These are phyloP conservation scores for Skeletonema potamos DNA, from an alignment of 108 stramenopile genomes.

Conservation along the genomic window DNA sequence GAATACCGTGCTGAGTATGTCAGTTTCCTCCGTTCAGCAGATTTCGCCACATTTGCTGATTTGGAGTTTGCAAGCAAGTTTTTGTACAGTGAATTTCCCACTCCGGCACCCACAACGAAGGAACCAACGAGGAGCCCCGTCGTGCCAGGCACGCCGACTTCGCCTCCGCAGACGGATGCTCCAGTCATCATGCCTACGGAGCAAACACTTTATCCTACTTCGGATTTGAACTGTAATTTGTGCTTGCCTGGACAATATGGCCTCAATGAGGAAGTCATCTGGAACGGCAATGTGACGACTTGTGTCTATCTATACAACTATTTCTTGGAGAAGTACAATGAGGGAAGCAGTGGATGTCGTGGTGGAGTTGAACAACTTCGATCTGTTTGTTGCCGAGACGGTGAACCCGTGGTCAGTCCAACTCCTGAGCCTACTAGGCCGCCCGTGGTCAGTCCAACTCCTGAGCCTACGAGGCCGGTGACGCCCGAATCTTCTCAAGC, in stretches of 20 bases:
- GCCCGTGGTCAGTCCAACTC: neutral
- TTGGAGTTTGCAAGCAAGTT: conserved; percentile 32
- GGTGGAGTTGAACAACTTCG: conserved; percentile 28
- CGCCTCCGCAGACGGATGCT: conserved; percentile 18
- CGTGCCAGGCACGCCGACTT: conserved; percentile 26
- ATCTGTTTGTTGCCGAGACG: conserved; percentile 25
- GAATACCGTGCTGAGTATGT: conserved; percentile 47
- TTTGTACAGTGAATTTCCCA: conserved; percentile 42
- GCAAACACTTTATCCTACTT: conserved; percentile 19
- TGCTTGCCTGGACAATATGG: conserved; percentile 39
- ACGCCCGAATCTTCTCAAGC: neutral
- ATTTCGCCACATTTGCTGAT: conserved; percentile 20
- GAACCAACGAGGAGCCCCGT: conserved; percentile 34
- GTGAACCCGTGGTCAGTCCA: neutral
- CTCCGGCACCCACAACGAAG: conserved; percentile 24
- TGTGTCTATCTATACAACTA: conserved; percentile 33
- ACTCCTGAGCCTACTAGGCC: neutral
- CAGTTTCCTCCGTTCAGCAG: conserved; percentile 30
- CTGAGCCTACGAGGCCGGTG: neutral
- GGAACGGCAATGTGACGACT: conserved; percentile 21
- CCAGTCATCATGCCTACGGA: neutral
- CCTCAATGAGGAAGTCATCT: conserved; percentile 34
- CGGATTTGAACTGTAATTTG: conserved; percentile 25
- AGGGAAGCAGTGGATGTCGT: conserved; percentile 24
- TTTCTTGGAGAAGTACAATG: conserved; percentile 22